Percentiles rank a stretch among this genome's conserved stretches.
Conservation (phyloP, 148 eudicot species). For the Vaccinium darrowii region DNA sequence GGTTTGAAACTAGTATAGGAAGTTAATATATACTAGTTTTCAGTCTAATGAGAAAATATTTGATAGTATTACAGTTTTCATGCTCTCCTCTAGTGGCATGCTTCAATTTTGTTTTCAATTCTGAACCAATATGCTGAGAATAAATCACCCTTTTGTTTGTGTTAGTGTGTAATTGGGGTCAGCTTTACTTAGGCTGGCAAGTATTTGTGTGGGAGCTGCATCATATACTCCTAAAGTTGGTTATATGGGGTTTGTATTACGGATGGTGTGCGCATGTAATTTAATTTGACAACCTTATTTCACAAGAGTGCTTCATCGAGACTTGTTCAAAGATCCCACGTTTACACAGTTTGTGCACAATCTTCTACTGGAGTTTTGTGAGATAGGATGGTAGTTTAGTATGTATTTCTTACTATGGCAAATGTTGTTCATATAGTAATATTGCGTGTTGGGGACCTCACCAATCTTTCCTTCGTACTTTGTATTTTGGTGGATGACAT, state of each 20-base stretch:
- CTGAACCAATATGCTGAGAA: not conserved
- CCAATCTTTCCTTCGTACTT: no score
- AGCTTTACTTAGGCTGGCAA: not conserved
- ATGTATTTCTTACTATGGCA: not conserved
- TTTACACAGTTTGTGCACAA: not conserved
- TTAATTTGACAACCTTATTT: not conserved
- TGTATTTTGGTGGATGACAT: not conserved
- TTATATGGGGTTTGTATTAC: not conserved
- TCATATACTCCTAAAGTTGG: not conserved
- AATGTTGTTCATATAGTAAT: not conserved
- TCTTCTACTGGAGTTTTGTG: not conserved
- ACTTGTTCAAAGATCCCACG: not conserved
- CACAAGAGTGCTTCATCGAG: not conserved
- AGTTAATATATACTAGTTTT: constrained; percentile 1
- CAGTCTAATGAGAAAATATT: not conserved
- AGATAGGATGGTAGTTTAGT: not conserved
- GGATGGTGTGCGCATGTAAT: not conserved
- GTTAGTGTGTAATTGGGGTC: not conserved
- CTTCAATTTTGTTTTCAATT: not conserved
- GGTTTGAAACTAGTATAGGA: not conserved
- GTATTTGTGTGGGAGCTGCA: not conserved
- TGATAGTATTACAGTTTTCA: not conserved
- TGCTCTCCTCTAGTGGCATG: not conserved
- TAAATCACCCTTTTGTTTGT: not conserved
- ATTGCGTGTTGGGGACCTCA: not conserved